Percentiles rank a stretch among this genome's conserved stretches.
Conservation (phyloP, 495 filamentous ascomycete species). For the Penicillium waksmanii region DNA sequence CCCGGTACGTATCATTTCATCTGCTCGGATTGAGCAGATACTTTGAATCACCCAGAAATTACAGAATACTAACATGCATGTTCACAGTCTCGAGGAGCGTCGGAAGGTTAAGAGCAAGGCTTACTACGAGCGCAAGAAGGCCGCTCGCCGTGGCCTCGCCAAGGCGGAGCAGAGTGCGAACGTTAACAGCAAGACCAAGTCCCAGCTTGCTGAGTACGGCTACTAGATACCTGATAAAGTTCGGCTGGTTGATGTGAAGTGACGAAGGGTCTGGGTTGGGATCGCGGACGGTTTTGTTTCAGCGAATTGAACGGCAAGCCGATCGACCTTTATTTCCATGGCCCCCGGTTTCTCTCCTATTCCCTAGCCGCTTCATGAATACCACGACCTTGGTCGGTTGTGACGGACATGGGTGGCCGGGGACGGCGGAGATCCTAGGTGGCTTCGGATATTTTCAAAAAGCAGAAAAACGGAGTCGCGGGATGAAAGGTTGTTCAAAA, state of each 20-base stretch:
- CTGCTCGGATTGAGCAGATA: not conserved
- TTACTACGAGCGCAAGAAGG: conserved; percentile 99
- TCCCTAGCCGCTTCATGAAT: conserved; percentile 27
- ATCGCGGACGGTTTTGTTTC: conserved; percentile 53
- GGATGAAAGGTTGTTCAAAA: conserved; percentile 52
- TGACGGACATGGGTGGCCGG: conserved; percentile 41
- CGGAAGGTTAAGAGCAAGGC: conserved; percentile 98
- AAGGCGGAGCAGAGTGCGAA: conserved; percentile 91
- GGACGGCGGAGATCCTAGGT: conserved; percentile 31
- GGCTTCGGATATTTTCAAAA: conserved; percentile 36
- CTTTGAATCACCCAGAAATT: not conserved
- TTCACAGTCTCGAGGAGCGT: conserved; percentile 90
- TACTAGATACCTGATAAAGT: conserved; percentile 63
- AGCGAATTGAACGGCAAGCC: conserved; percentile 50
- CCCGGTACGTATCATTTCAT: conserved; percentile 66
- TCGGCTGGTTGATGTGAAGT: conserved; percentile 53
- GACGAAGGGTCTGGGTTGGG: conserved; percentile 47
- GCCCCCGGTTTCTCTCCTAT: conserved; percentile 32
- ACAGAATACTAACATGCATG: conserved; percentile 10
- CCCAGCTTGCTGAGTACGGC: conserved; percentile 70
- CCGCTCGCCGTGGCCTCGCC: conserved; percentile 79
- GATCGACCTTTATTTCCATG: conserved; percentile 44
- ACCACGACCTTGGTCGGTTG: conserved; percentile 28
- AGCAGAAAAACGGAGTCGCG: conserved; percentile 47
- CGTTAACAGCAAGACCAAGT: conserved; percentile 75